phyloP scores from a whole-genome alignment of 768 basidiomycete genomes.

The Hypholoma fasciculare region DNA sequence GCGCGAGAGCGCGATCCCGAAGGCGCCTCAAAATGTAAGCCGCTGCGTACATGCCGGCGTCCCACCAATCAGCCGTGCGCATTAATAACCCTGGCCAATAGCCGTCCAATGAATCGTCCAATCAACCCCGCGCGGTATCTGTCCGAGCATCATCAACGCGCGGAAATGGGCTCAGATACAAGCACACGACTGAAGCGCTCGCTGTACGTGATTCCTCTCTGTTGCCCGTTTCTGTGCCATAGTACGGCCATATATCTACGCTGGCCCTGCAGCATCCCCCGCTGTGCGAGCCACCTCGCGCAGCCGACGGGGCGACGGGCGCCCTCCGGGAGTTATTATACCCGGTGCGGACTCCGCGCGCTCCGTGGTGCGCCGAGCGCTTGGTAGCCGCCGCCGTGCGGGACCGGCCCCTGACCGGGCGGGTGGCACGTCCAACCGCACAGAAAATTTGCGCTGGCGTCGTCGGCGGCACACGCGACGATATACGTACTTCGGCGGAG shows the following conservation, averaged over 20 bases:
- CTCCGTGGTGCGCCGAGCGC: neutral
- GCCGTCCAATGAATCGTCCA: no score
- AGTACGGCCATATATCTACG: neutral
- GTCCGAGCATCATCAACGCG: neutral
- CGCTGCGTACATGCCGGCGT: neutral
- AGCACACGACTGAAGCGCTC: slow-evolving; percentile 19
- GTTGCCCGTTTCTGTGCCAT: neutral
- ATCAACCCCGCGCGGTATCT: neutral
- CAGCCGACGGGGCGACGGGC: no score
- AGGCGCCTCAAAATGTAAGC: neutral
- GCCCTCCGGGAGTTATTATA: neutral
- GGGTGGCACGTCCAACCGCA: no score
- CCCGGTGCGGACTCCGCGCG: neutral
- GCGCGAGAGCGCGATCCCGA: neutral
- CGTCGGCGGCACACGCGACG: no score
- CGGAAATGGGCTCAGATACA: slow-evolving; percentile 6
- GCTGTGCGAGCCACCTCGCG: no score
- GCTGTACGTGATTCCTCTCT: slow-evolving; percentile 20
- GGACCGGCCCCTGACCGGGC: neutral
- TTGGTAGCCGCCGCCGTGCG: neutral
- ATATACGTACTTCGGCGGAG: no score
- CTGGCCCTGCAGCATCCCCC: no score
- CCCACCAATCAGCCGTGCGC: neutral
- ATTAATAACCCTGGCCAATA: neutral
- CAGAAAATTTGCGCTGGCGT: no score